phyloP scores from a whole-genome alignment of 768 basidiomycete genomes.

The Tylopilus rubrobrunneus region DNA sequence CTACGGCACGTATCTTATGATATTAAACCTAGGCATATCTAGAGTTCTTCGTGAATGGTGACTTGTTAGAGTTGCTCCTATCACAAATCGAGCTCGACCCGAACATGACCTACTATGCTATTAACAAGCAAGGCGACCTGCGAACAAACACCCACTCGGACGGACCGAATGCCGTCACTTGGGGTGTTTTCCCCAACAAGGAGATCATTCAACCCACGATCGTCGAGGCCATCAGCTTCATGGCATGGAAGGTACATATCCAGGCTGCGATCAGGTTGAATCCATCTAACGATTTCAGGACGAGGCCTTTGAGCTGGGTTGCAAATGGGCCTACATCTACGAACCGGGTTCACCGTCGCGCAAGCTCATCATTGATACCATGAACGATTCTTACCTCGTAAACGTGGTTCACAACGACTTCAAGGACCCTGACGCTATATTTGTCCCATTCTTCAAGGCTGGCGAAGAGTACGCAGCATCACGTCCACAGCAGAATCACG shows the following conservation, averaged over 20 bases:
- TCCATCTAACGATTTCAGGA: slow-evolving; percentile 48
- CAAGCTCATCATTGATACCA: slow-evolving; percentile 69
- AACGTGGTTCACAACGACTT: slow-evolving; percentile 98
- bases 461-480: slow-evolving; percentile 55
- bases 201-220: slow-evolving; percentile 96
- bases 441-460: slow-evolving; percentile 78
- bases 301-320: slow-evolving; percentile 89
- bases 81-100: slow-evolving; percentile 81
- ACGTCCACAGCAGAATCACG: slow-evolving; percentile 28
- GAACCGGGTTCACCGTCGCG: slow-evolving; percentile 71
- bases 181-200: slow-evolving; percentile 97
- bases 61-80: slow-evolving; percentile 67
- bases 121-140: slow-evolving; percentile 93
- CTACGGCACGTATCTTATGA: not conserved
- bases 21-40: slow-evolving; percentile 72
- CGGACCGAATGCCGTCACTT: slow-evolving; percentile 97
- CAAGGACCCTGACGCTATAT: slow-evolving; percentile 80
- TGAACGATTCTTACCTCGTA: slow-evolving; percentile 82
- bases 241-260: slow-evolving; percentile 87
- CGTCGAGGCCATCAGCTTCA: slow-evolving; percentile 95
- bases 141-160: slow-evolving; percentile 93
- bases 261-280: not conserved
- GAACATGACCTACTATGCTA: slow-evolving; percentile 94
- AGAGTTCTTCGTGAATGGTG: slow-evolving; percentile 87
- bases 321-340: slow-evolving; percentile 88